Percentiles rank a stretch among this genome's conserved stretches.
Conservation (phyloP, 306 rosid genomes). For the Castanea sativa region DNA sequence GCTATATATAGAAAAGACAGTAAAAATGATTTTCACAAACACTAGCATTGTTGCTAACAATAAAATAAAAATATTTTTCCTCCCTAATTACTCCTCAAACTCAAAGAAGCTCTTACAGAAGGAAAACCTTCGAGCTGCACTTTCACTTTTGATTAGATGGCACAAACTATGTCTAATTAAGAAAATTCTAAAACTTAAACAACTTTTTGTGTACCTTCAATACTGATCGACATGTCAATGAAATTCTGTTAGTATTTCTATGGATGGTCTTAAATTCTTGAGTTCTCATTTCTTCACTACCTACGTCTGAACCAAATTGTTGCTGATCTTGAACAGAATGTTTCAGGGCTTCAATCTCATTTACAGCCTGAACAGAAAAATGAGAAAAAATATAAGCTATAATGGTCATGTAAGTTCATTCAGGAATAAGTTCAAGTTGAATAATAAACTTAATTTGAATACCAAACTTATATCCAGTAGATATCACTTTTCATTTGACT, state of each 20-base stretch:
- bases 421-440: not conserved
- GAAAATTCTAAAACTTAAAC: conserved; percentile 48
- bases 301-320: conserved; percentile 24
- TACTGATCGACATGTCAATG: conserved; percentile 77
- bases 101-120: not conserved
- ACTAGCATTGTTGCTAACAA: not conserved
- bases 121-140: not conserved
- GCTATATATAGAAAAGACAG: not conserved
- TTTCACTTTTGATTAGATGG: not conserved
- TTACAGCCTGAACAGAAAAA: conserved; percentile 53
- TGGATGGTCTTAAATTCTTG: conserved; percentile 36
- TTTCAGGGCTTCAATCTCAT: conserved; percentile 51
- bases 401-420: not conserved
- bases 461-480: not conserved
- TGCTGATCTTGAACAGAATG: conserved; percentile 21
- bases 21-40: not conserved
- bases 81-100: not conserved
- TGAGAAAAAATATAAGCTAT: conserved; percentile 23
- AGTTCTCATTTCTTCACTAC: conserved; percentile 17
- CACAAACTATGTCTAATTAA: not conserved
- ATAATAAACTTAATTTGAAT: not conserved
- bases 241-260: conserved; percentile 58
- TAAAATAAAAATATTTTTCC: not conserved
- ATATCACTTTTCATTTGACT: not conserved
- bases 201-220: conserved; percentile 74